Conservation (phyloP, 2,329 filamentous ascomycete genomes). For the Cladosporium sp. region DNA sequence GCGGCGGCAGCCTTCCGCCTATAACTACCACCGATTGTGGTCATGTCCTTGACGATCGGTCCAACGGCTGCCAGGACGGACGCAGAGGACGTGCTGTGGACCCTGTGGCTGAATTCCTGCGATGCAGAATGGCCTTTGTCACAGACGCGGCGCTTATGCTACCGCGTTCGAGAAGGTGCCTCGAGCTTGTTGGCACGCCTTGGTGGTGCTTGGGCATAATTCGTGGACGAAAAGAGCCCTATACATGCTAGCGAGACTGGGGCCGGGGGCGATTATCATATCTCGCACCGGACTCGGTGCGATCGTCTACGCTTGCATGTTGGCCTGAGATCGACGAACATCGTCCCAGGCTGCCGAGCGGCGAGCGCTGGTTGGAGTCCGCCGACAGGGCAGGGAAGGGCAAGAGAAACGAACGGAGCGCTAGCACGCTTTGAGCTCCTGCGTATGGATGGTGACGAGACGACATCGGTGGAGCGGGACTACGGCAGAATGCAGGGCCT, state of each 20-base stretch:
- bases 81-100: background rate
- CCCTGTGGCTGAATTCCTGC: conserved; percentile 8
- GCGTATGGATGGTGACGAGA: conserved; percentile 11
- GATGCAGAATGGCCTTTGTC: conserved; percentile 1
- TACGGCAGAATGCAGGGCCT: background rate
- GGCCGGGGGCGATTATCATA: background rate
- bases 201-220: background rate
- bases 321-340: background rate
- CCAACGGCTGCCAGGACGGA: conserved; percentile 1
- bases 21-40: background rate
- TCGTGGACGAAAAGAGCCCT: background rate
- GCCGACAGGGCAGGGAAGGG: background rate
- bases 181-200: background rate
- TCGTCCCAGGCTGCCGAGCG: background rate
- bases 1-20: background rate
- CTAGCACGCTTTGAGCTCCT: background rate
- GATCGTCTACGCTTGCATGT: background rate
- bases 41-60: background rate
- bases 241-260: background rate
- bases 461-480: conserved; percentile 2
- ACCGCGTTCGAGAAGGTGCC: conserved; percentile 11
- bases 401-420: background rate
- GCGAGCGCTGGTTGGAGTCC: background rate
- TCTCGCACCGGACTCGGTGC: background rate
- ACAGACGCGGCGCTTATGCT: background rate